These are phyloP conservation scores for Penicillium waksmanii DNA, from an alignment of 495 filamentous ascomycete genomes.

Conservation along the genomic window DNA sequence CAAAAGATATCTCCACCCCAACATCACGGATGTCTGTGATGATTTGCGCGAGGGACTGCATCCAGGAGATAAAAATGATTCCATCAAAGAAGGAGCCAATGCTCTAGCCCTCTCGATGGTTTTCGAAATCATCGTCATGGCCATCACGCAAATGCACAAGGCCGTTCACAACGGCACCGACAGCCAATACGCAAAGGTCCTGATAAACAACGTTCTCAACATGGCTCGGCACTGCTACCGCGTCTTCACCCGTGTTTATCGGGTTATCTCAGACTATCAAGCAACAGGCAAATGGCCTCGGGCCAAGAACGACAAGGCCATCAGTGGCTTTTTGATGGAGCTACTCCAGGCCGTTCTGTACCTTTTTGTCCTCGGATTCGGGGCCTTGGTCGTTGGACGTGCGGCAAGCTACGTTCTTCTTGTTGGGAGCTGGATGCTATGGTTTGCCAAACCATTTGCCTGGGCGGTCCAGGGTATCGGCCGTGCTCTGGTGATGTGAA, in stretches of 20 bases:
- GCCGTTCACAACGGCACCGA: constrained; percentile 27
- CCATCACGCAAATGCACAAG: constrained; percentile 34
- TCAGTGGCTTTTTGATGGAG: constrained; percentile 36
- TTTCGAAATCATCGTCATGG: constrained; percentile 38
- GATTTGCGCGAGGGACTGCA: constrained; percentile 24
- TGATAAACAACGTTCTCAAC: constrained; percentile 33
- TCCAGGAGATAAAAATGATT: constrained; percentile 17
- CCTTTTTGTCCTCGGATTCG: constrained; percentile 40
- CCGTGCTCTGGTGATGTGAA: constrained; percentile 26
- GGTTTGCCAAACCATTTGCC: constrained; percentile 46
- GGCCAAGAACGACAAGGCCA: constrained; percentile 32
- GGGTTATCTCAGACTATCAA: constrained; percentile 37
- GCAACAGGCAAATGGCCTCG: constrained; percentile 42
- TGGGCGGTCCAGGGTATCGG: constrained; percentile 39
- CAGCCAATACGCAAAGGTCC: constrained; percentile 33
- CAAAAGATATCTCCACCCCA: constrained; percentile 26
- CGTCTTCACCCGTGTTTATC: constrained; percentile 34
- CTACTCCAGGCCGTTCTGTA: constrained; percentile 44
- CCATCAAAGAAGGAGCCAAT: constrained; percentile 18
- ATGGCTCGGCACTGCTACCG: constrained; percentile 45
- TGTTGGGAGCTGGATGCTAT: constrained; percentile 46
- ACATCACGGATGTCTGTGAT: constrained; percentile 26
- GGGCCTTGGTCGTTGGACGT: constrained; percentile 37
- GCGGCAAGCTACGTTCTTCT: constrained; percentile 40
- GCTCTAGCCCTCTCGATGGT: constrained; percentile 34